These are phyloP conservation scores for Leucaena leucocephala DNA, from an alignment of 306 rosid species.

Conservation along the genomic window DNA sequence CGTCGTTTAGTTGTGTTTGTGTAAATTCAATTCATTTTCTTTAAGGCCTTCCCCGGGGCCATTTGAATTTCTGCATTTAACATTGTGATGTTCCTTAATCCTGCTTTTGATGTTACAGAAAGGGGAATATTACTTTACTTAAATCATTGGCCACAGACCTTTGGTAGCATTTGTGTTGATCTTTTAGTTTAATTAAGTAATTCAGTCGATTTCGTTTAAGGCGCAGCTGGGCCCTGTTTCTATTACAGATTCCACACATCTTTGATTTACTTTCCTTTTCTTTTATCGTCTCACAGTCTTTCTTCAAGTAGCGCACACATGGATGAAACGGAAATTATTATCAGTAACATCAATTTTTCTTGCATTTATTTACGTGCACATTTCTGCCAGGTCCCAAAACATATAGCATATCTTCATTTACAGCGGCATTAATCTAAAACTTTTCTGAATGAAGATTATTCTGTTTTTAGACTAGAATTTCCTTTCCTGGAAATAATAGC, in stretches of 20 bases:
- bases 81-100: background rate
- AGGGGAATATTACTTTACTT: background rate
- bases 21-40: background rate
- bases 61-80: background rate
- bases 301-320: background rate
- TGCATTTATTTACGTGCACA: background rate
- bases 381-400: background rate
- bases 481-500: background rate
- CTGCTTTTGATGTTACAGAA: background rate
- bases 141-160: background rate
- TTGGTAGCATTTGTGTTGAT: too few relatives aligned
- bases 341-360: background rate
- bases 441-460: background rate
- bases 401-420: too few relatives aligned
- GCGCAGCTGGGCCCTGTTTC: too few relatives aligned
- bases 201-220: too few relatives aligned
- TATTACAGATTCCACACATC: background rate
- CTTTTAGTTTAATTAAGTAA: too few relatives aligned
- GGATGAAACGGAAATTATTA: background rate
- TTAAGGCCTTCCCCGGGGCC: background rate
- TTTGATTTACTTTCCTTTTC: background rate
- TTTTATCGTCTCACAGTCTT: background rate
- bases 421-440: background rate
- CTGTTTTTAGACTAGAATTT: background rate
- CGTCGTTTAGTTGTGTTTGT: background rate